Base-by-base conservation (phyloP, 1,284 basidiomycete species). In the Volvariella volvacea region DNA sequence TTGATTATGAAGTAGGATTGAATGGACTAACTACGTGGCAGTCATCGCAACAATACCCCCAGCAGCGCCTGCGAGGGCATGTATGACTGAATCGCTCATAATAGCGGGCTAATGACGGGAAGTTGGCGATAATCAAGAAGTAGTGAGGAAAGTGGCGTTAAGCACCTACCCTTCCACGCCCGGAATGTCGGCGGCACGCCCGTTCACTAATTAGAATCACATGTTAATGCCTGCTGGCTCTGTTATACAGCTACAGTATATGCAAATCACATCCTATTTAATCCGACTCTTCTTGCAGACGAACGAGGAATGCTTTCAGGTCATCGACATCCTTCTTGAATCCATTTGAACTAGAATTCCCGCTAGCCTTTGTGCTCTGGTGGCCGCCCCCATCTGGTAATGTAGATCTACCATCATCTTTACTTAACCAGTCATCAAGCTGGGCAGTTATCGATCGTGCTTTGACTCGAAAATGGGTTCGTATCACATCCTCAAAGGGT, bases 11-110 rank as follows among this genome's bases (percentile, higher is more conserved):
- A 37, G 50, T 19, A 45, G 31, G n/a, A 6, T 39, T 38, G 42
- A 38, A 32, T 17, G 21, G 41, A 68, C 85, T 66, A 57, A 88
- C 90, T 90, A 90, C 47, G 87, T 90, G 32, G 71, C 78, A 9
- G 78, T 74, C 91, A 96, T 95, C 22, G 92, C 88, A 39, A 90
- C 74, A 57, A 94, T 86, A 41, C 95, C 95, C 45, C 92, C 95
- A 3, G 84, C 78, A 22, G 92, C 91, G 37, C 95, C 95, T 17
- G 94, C 90, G 28, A 89, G 63, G 22, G 94, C 82, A 59, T 98
- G 93, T 40, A 98, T 88, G 25, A 83, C 72, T 43, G 91, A 92
- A 64, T 98, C 92, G 63, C 73, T 79, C 68, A 82, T 72, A 45
- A 3, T 49, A 40, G 31, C 41, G 42, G 41, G 42, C 49, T 45